Evolutionary conservation across 345 rosid species (phyloP), one percentile per base, ranked within the genome.

Genomic region (Salix dunnii): DNA sequence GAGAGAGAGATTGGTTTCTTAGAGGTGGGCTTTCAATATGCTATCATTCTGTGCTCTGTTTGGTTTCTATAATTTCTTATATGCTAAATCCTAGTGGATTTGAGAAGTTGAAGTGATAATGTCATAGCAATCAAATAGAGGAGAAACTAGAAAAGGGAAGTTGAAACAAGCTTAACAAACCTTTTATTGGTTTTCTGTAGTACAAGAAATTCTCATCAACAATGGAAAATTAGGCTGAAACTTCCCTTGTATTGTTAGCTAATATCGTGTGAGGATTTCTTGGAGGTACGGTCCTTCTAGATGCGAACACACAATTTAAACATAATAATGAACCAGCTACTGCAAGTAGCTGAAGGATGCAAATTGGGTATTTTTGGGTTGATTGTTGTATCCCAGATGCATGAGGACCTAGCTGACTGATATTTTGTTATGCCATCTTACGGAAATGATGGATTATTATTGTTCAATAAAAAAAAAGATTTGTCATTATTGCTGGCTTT

Each of bases 1-100:
- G 93, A 95, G 86, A 87, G 97, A 82, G 98, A 95, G 76, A 91
- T 91, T 77, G 85, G 96, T 79, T 89, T 91, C 79, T 96, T 95
- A 70, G 89, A 93, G 97, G 99, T 90, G 85, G 80, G 88, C 74
- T 81, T 60, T 58, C 31, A n/a, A 53, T 73, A 36, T 70, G 10
- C 3, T 25, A 5, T 20, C 8, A 20, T 51, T 51, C 58, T 20
- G 58, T 51, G 8, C 7, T 51, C 55, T 49, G 2, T 51, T 51
- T 20, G 58, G 58, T 51, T 51, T 51, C 58, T 72, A 71, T 64
- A 0, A 11, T 31, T 72, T 51, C 53, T 0, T 35, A 33, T 6
- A 8, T 63, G 30, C 23, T 49, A 51, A 51, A 51, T 51, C 58
- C 20, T 51, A 18, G 23, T 51, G 58, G 58, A 51, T 51, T 5